Evolutionary conservation across 179 eudicot genomes (phyloP), one percentile per base, ranked within the genome.

Genomic region (Monotropa hypopitys): DNA sequence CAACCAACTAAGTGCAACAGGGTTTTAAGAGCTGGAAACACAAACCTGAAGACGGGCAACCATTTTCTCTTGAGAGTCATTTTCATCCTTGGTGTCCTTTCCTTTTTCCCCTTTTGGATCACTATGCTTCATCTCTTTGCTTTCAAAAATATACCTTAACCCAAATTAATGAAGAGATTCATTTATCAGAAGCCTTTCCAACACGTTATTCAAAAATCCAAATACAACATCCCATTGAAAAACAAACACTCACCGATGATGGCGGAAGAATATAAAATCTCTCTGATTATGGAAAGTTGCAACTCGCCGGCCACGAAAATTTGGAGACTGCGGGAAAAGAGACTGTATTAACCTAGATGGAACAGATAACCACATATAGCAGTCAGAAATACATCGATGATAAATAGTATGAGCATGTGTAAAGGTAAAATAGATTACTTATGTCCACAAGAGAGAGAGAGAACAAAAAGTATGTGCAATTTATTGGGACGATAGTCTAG

Each of bases 231-330:
- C 56, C 59, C 3, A 15, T 21, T 49, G 69, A 33, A 3, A 15
- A 63, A 28, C 1, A 43, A 42, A 69, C 32, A 80, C 84, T 40
- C 68, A 95, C 99, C 99, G 87, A 83, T 95, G 99, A 85, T 95
- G 99, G 70, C 99, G 97, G 82, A 95, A 93, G 72, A 95, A 95
- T 76, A 95, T 90, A 72, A 88, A 95, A 78, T 95, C 99, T 40
- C 99, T 90, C 78, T 95, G 99, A 84, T 93, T 93, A 82, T 95
- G 99, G 80, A 95, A 95, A 74, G 99, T 93, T 63, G 89, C 99
- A 62, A 93, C 99, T 74, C 99, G 84, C 49, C 99, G 91, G 43
- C 99, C 99, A 61, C 90, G 92, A 46, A 95, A 95, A 81, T 93
- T 88, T 67, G 99, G 98, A 76, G 85, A 88, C 87, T 93, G 98